Percentiles rank a stretch among this genome's conserved stretches.
phyloP scores from a whole-genome alignment of 805 yeast genomes.

The Kodamaea kakaduensis region DNA sequence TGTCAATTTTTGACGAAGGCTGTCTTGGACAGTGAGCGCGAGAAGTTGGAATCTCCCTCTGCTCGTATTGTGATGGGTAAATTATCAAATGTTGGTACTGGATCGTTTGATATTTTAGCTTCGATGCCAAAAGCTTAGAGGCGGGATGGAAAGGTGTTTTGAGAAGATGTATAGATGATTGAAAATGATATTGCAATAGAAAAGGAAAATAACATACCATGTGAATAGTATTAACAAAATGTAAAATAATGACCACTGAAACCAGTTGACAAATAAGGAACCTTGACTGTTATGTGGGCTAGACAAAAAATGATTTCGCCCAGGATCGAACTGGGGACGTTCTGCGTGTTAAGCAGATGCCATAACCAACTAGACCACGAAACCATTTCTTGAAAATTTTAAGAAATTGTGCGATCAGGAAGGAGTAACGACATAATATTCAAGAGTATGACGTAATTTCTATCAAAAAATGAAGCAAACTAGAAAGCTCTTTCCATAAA shows the following conservation, averaged over 20 bases:
- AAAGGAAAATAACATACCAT: background rate
- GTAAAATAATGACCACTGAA: background rate
- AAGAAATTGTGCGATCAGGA: background rate
- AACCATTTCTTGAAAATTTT: conserved; percentile 41
- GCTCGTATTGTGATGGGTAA: conserved; percentile 92
- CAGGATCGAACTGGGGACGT: conserved; percentile 99
- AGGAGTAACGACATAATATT: too few species aligned
- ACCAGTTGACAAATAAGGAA: too few species aligned
- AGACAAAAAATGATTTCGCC: conserved; percentile 84
- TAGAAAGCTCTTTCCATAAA: too few species aligned
- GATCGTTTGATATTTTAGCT: conserved; percentile 79
- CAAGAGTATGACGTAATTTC: too few species aligned
- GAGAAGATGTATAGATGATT: conserved; percentile 2
- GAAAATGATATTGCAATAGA: conserved; percentile 1
- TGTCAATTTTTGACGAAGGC: conserved; percentile 97
- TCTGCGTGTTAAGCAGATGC: conserved; percentile 99
- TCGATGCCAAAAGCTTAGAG: conserved; percentile 33
- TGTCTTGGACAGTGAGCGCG: conserved; percentile 86
- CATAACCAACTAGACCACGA: conserved; percentile 99
- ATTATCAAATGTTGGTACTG: conserved; percentile 90
- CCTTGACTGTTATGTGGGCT: too few species aligned
- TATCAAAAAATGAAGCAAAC: too few species aligned
- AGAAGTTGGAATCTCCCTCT: conserved; percentile 84
- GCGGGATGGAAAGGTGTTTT: background rate
- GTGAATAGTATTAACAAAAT: background rate